Percentiles rank a stretch among this genome's conserved stretches.
These are phyloP conservation scores for Cordyceps sp. DNA, from an alignment of 2,329 filamentous ascomycete species.

Conservation along the genomic window DNA sequence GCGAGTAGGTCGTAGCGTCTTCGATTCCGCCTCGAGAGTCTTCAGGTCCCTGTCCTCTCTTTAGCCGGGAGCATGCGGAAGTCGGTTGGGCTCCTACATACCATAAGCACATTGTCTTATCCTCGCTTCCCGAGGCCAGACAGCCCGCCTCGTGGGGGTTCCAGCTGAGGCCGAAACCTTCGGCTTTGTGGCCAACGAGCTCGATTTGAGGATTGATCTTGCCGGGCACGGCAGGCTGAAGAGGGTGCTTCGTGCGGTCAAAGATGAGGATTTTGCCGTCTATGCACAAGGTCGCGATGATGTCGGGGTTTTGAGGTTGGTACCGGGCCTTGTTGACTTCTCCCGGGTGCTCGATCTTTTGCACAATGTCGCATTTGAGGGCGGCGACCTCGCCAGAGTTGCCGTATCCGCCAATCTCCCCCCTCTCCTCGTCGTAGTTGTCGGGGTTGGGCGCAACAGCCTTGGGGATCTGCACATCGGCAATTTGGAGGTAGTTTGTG, in stretches of 20 bases:
- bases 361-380: constrained; percentile 81
- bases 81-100: constrained; percentile 21
- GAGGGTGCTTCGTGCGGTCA: constrained; percentile 86
- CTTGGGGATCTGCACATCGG: constrained; percentile 84
- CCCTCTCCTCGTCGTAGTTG: constrained; percentile 81
- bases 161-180: constrained; percentile 91
- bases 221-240: constrained; percentile 45
- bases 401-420: constrained; percentile 88
- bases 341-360: constrained; percentile 89
- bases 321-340: constrained; percentile 98
- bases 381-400: constrained; percentile 51
- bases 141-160: constrained; percentile 69
- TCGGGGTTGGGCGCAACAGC: constrained; percentile 54
- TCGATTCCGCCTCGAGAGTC: constrained; percentile 53
- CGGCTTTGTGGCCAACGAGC: constrained; percentile 67
- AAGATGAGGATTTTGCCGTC: constrained; percentile 84
- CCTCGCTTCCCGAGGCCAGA: constrained; percentile 80
- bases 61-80: background rate
- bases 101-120: constrained; percentile 85
- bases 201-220: constrained; percentile 69
- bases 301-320: constrained; percentile 90
- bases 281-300: constrained; percentile 84
- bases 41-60: constrained; percentile 54
- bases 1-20: constrained; percentile 50
- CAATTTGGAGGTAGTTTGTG: constrained; percentile 87